A percentile compares a stretch with the other conserved stretches of the same genome.
phyloP scores from a whole-genome alignment of 108 stramenopile species.

The Aurantiochytrium sp. region DNA sequence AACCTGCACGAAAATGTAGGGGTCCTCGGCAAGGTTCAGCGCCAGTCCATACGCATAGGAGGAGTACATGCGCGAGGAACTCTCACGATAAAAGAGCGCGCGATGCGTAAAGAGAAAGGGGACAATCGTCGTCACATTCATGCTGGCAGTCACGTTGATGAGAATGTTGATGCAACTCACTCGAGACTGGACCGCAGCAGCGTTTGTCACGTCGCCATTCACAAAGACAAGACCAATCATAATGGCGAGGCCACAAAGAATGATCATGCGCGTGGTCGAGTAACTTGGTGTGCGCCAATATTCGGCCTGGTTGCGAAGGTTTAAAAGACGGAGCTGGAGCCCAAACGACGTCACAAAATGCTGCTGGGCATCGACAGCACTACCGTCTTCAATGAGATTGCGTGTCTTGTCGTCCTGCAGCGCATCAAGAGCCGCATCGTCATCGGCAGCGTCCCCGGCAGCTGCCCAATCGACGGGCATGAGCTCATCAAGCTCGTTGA shows the following conservation, averaged over 20 bases:
- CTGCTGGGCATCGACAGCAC: neutral
- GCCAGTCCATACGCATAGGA: neutral
- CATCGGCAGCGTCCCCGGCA: neutral
- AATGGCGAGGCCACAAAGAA: conserved; percentile 17
- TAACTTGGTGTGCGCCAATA: conserved; percentile 25
- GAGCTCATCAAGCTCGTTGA: neutral
- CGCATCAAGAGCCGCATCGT: neutral
- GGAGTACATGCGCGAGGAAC: conserved; percentile 43
- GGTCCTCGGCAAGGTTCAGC: neutral
- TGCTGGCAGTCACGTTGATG: conserved; percentile 44
- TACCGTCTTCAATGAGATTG: neutral
- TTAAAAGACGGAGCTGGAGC: conserved; percentile 22
- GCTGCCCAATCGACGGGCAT: neutral
- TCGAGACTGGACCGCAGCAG: conserved; percentile 19
- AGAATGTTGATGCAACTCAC: conserved; percentile 46
- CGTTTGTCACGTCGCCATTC: conserved; percentile 32
- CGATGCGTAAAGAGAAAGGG: conserved; percentile 45
- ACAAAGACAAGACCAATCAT: conserved; percentile 16
- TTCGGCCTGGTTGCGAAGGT: conserved; percentile 22
- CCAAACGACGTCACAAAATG: conserved; percentile 14
- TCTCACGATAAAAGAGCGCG: conserved; percentile 52
- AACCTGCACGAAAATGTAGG: neutral
- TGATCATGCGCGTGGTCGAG: conserved; percentile 26
- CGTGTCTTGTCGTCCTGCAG: neutral
- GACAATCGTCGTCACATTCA: conserved; percentile 38